These are phyloP conservation scores for Neurospora sp. DNA, from an alignment of 2,329 filamentous ascomycete species.

Conservation along the genomic window DNA sequence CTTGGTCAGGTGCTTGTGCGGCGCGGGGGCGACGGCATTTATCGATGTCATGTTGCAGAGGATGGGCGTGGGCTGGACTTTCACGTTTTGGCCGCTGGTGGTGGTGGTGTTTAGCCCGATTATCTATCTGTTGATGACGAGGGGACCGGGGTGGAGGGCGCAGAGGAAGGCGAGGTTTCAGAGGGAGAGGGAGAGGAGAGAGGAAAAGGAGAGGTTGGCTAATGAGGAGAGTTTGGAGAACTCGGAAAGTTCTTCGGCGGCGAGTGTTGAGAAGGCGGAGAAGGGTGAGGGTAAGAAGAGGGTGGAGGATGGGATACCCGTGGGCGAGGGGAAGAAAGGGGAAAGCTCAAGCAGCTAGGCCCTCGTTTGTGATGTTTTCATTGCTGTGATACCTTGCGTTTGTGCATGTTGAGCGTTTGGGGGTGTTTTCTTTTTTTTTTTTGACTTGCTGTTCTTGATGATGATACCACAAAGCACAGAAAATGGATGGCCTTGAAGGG, in stretches of 20 bases:
- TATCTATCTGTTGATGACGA: conserved; percentile 37
- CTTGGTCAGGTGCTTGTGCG: conserved; percentile 49
- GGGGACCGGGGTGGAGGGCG: conserved; percentile 40
- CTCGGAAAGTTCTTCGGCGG: neutral
- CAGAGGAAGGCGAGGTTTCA: conserved; percentile 25
- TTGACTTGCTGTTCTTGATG: neutral
- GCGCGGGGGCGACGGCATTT: conserved; percentile 47
- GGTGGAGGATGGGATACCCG: neutral
- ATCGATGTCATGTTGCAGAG: conserved; percentile 47
- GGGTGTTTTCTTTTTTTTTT: neutral
- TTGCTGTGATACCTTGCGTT: neutral
- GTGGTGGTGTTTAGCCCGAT: conserved; percentile 38
- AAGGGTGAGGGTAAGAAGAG: neutral
- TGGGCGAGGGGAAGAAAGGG: neutral
- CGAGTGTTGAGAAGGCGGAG: conserved; percentile 17
- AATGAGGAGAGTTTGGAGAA: neutral
- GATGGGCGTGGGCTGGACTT: conserved; percentile 54
- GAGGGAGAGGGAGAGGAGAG: conserved; percentile 22
- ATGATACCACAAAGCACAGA: neutral
- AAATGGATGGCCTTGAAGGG: too few relatives aligned
- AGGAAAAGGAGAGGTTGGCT: conserved; percentile 11
- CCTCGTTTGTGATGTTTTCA: neutral
- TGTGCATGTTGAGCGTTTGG: neutral
- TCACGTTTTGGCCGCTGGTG: conserved; percentile 45
- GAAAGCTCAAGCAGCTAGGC: neutral